Base-by-base conservation (phyloP, 805 yeast genomes). In the Wickerhamomyces sydowiorum region DNA sequence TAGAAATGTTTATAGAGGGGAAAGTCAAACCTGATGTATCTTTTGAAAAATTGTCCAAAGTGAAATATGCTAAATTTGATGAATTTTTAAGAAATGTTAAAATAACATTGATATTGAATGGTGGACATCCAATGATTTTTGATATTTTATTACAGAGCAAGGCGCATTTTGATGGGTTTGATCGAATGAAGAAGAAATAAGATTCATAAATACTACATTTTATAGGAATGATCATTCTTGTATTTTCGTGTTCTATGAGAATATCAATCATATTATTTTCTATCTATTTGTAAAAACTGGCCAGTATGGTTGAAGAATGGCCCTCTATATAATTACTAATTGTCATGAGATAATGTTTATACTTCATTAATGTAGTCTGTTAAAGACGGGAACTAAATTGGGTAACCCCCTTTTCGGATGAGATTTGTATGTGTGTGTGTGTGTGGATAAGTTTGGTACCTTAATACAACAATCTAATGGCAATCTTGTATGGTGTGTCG, bases 401-500 rank as follows among this genome's bases (percentile, higher is more conserved):
- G 20, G n/a, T n/a, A n/a, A n/a, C n/a, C n/a, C n/a, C n/a, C n/a
- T n/a, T n/a, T n/a, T n/a, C n/a, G n/a, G n/a, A n/a, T n/a, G n/a
- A n/a, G 21, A 6, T 18, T 20, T 18, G 4, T 14, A 6, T 30
- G 33, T 18, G 4, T 18, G 4, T 30, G 21, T 8, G 8, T 38
- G 36, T 42, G 43, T 37, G 34, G 24, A 34, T 12, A 4, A 4
- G 7, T 12, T 13, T 5, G 27, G 9, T 39, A 9, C 12, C 23
- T 44, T 76, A 91, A 62, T 93, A 93, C 51, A 93, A 72, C 57
- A 93, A 73, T 66, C 99, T 86, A 56, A 96, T 89, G 44, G 86
- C 81, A 57, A 93, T 86, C 67, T 86, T 88, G 76, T 82, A 88
- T 34, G 91, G 89, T 37, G 98, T 91, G 60, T 79, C 77, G 66